Evolutionary conservation across 805 yeast genomes (phyloP), one percentile per base, ranked within the genome.

Genomic region (Saccharomycopsis fodiens): DNA sequence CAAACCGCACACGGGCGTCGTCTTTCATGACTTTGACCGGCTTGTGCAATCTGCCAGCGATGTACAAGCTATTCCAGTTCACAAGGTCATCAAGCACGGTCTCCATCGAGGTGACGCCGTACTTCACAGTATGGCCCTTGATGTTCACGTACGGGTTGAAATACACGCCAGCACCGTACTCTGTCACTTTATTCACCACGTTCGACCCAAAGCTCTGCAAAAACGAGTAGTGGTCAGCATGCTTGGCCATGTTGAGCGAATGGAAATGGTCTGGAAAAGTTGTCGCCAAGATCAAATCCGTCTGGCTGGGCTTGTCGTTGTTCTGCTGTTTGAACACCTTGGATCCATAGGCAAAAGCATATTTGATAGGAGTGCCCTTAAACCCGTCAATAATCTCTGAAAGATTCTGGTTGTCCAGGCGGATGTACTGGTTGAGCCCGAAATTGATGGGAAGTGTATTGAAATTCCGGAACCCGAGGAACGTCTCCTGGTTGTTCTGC

Each of bases 11-110:
- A 56, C 75, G 69, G 1, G 81, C 70, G 47, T 81, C 79, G 55
- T 79, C 85, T 52, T 78, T 73, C 34, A 85, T 60, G 29, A 85
- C 72, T 50, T 84, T 82, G 3, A 91, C 95, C 0, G 98, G 98
- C 57, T 93, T 93, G 56, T 93, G 98, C 47, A 93, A 67, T 51
- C 98, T 70, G 1, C 98, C 98, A 1, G 96, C 94, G 16, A 93
- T 58, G 57, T 93, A 93, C 55, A 93, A 73, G 0, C 88, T 75
- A 23, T 78, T 69, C 98, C 98, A 93, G 45, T 82, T 76, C n/a
- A 76, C 68, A 22, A 93, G 65, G 63, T 93, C 98, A 31, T 68
- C 68, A 32, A 79, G 62, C 17, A 86, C 63, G 7, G 71, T 71
- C 19, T 75, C 72, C 52, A 75, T 69, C 3, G 86, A 78, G 1